Evolutionary conservation across 805 yeast species (phyloP).

Genomic region (Brettanomyces custersianus): DNA sequence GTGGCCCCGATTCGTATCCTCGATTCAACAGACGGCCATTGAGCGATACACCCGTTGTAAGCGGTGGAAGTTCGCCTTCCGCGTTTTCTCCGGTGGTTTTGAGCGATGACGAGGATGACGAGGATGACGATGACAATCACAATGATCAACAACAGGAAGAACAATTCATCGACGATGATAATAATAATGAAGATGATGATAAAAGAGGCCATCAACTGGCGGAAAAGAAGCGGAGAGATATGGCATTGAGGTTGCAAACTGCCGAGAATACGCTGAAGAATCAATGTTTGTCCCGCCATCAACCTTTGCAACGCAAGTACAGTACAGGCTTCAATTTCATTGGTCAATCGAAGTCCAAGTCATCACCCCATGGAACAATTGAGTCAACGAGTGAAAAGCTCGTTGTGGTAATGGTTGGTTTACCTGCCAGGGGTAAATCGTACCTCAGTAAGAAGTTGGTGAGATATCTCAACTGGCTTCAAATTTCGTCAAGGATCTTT

Average conservation of each 20-base stretch:
- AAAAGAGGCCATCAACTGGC: slow-evolving; percentile 19
- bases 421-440: slow-evolving; percentile 92
- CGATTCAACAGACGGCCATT: slow-evolving; percentile 62
- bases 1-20: not conserved
- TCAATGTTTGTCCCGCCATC: slow-evolving; percentile 4
- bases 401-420: slow-evolving; percentile 93
- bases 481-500: slow-evolving; percentile 82
- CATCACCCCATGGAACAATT: slow-evolving; percentile 66
- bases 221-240: slow-evolving; percentile 7
- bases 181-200: slow-evolving; percentile 3
- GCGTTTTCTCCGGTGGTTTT: slow-evolving; percentile 17
- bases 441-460: slow-evolving; percentile 88
- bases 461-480: slow-evolving; percentile 87
- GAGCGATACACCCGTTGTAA: slow-evolving; percentile 65
- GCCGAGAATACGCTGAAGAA: slow-evolving; percentile 18
- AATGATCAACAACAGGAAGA: slow-evolving; percentile 1
- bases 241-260: slow-evolving; percentile 11
- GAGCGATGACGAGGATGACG: slow-evolving; percentile 22
- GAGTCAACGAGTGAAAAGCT: slow-evolving; percentile 56
- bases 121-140: slow-evolving; percentile 12
- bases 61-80: slow-evolving; percentile 47
- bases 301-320: slow-evolving; percentile 1
- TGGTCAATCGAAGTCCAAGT: slow-evolving; percentile 76
- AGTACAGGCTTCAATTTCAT: slow-evolving; percentile 59
- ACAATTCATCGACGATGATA: slow-evolving; percentile 3